Conservation (phyloP, 345 rosid species). For the Citrus medica region DNA sequence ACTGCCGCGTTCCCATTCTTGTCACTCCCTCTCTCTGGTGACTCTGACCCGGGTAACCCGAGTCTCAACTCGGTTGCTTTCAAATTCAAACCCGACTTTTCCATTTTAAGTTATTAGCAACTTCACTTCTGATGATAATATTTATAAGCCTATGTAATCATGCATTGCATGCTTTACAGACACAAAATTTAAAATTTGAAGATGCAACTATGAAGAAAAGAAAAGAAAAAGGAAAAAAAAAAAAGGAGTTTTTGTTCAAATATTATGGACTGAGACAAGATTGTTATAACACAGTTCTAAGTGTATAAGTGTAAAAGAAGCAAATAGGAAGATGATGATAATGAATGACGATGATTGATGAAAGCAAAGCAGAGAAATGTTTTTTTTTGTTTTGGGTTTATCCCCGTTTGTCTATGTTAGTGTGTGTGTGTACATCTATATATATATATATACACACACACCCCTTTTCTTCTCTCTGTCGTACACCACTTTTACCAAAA, state of each 20-base stretch:
- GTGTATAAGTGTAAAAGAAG: too few relatives aligned
- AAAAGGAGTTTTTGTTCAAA: background rate
- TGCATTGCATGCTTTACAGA: conserved; percentile 40
- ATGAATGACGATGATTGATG: too few relatives aligned
- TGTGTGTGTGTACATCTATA: too few relatives aligned
- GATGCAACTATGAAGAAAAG: too few relatives aligned
- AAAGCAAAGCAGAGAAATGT: too few relatives aligned
- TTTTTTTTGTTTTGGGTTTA: too few relatives aligned
- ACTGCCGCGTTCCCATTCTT: background rate
- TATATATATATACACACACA: too few relatives aligned
- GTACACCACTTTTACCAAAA: too few relatives aligned
- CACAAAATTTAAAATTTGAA: background rate
- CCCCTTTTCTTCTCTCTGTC: too few relatives aligned
- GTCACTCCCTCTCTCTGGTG: conserved; percentile 46
- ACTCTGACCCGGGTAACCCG: conserved; percentile 72
- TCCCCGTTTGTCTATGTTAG: too few relatives aligned
- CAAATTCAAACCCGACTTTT: conserved; percentile 36
- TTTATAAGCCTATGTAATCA: conserved; percentile 51
- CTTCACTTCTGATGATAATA: conserved; percentile 31
- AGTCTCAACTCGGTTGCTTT: conserved; percentile 81
- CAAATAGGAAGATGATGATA: too few relatives aligned
- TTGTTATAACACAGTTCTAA: too few relatives aligned
- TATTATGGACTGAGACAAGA: background rate
- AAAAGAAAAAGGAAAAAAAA: background rate
- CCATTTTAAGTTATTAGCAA: conserved; percentile 38